Evolutionary conservation across 768 basidiomycete species (phyloP).

Genomic region (Sistotremastrum suecicum): DNA sequence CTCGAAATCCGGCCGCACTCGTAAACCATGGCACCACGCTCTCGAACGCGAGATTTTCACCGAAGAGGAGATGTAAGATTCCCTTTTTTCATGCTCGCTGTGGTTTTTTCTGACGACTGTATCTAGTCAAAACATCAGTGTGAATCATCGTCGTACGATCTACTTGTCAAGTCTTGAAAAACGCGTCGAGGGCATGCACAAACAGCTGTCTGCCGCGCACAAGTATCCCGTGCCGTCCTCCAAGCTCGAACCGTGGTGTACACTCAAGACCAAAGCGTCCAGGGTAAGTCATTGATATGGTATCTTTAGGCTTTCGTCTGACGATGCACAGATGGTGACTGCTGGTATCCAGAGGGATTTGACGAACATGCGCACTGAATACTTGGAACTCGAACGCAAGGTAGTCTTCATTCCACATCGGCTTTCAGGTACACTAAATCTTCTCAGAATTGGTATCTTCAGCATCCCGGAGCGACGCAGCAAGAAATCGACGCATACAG

Average conservation of each 20-base stretch:
- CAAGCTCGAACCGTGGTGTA: conserved; percentile 47
- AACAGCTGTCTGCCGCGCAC: conserved; percentile 36
- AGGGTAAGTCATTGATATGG: conserved; percentile 30
- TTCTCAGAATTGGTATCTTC: too few species aligned
- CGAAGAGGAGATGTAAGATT: conserved; percentile 47
- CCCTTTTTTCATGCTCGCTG: background rate
- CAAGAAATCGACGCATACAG: too few species aligned
- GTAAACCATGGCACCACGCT: conserved; percentile 67
- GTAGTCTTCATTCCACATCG: too few species aligned
- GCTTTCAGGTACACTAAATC: too few species aligned
- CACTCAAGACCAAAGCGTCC: conserved; percentile 63
- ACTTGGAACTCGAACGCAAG: too few species aligned
- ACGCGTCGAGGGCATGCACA: conserved; percentile 55
- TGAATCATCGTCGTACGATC: conserved; percentile 52
- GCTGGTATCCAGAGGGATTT: too few species aligned
- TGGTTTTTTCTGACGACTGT: background rate
- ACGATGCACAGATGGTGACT: too few species aligned
- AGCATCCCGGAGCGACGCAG: too few species aligned
- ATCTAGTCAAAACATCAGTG: conserved; percentile 46
- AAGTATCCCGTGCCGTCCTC: conserved; percentile 42
- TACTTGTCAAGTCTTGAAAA: conserved; percentile 63
- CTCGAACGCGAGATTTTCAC: conserved; percentile 60
- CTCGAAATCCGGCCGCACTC: conserved; percentile 3
- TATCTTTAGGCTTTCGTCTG: too few species aligned
- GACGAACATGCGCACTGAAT: too few species aligned